Evolutionary conservation across 139 green algal species (phyloP), one percentile per base, ranked within the genome.

Genomic region (Coelastrella sp.): DNA sequence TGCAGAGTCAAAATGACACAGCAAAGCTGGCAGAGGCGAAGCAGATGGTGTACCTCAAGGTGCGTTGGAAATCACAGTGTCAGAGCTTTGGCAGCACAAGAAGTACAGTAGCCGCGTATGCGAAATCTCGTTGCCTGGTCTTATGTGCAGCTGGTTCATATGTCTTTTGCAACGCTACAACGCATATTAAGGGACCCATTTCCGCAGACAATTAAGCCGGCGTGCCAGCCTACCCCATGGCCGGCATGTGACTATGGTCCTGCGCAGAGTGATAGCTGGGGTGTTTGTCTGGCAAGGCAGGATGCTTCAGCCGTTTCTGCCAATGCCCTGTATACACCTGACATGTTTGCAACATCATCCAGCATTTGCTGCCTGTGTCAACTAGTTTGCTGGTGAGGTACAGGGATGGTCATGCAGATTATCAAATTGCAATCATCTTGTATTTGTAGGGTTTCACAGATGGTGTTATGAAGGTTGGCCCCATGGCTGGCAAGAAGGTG

Each of bases 1-100:
- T 99, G 59, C 89, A 95, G 89, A 95, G 74, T 75, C 95, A 98
- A 91, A 98, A 99, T 85, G 97, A 99, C 89, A 93, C 93, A 21
- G 95, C 92, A 64, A 99, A 99, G 91, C 95, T 99, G 72, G 94
- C 93, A 23, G 94, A 98, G 85, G 97, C 97, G 51, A 99, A 99
- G 94, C 72, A 94, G 40, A 50, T 93, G 59, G 95, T 97, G 4
- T 99, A 99, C 88, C 92, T 99, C 19, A 99, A 98, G 91, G 90
- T 92, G n/a, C n/a, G n/a, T n/a, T n/a, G n/a, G n/a, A n/a, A n/a
- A n/a, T n/a, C n/a, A n/a, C n/a, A n/a, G n/a, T n/a, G n/a, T n/a
- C n/a, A n/a, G n/a, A n/a, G n/a, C n/a, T n/a, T n/a, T n/a, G n/a
- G n/a, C n/a, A n/a, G n/a, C n/a, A n/a, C n/a, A n/a, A n/a, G n/a